These are phyloP conservation scores for Nannizziopsis barbatae DNA, from an alignment of 2,329 filamentous ascomycete genomes.

Conservation along the genomic window DNA sequence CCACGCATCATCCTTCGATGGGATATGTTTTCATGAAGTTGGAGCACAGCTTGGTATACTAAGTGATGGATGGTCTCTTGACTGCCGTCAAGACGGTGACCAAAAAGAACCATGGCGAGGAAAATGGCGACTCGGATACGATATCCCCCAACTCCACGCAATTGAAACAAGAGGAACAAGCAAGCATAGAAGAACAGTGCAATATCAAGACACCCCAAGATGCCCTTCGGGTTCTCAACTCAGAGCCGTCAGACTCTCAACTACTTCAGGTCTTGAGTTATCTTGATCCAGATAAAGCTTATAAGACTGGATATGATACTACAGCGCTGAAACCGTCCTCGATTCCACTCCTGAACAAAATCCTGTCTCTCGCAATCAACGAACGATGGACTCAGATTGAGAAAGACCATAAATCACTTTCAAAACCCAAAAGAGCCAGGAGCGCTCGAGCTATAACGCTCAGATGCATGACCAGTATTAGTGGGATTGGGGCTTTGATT, in stretches of 20 bases:
- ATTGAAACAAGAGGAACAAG: background rate
- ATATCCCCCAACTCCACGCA: background rate
- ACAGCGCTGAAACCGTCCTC: conserved; percentile 53
- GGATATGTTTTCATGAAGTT: too few relatives aligned
- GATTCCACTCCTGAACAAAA: conserved; percentile 61
- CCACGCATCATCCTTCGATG: too few relatives aligned
- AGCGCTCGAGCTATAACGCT: conserved; percentile 42
- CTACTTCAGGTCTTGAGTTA: conserved; percentile 25
- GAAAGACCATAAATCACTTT: conserved; percentile 28
- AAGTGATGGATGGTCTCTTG: conserved; percentile 30
- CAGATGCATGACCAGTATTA: conserved; percentile 57
- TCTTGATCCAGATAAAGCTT: conserved; percentile 27
- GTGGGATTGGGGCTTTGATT: conserved; percentile 66
- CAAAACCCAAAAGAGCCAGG: conserved; percentile 12
- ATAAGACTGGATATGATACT: conserved; percentile 43
- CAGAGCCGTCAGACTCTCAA: conserved; percentile 28
- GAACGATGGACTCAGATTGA: conserved; percentile 66
- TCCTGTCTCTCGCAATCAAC: conserved; percentile 64
- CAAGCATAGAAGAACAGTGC: conserved; percentile 10
- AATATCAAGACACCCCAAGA: conserved; percentile 17
- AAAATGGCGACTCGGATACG: background rate
- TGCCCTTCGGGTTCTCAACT: conserved; percentile 31
- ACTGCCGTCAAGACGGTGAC: conserved; percentile 31
- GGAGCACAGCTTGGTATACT: background rate
- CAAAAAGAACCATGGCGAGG: background rate